Percentiles rank a stretch among this genome's conserved stretches.
Evolutionary conservation across 1,284 basidiomycete genomes (phyloP).

Genomic region (Irpex sp.): DNA sequence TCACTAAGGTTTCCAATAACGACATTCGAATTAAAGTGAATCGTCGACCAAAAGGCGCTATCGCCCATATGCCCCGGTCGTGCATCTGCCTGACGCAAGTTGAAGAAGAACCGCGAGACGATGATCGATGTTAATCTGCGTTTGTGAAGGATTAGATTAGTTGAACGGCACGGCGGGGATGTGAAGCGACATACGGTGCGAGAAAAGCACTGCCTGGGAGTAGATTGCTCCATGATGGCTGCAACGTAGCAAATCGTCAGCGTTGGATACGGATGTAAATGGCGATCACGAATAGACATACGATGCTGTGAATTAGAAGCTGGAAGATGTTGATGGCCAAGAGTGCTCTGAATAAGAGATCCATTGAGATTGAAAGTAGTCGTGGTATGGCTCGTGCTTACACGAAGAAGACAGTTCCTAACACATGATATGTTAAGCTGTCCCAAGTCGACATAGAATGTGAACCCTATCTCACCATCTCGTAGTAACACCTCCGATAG

Average conservation of each 20-base stretch:
- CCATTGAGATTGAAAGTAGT: too few species aligned
- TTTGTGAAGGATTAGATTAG: not conserved
- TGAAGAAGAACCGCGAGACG: not conserved
- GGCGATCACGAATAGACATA: not conserved
- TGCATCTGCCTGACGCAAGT: not conserved
- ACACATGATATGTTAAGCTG: too few species aligned
- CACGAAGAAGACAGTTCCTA: not conserved
- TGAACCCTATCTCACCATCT: not conserved
- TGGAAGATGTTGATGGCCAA: not conserved
- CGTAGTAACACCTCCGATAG: not conserved
- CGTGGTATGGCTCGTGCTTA: not conserved
- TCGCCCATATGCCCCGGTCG: not conserved
- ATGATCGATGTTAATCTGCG: not conserved
- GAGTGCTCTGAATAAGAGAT: not conserved
- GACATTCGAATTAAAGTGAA: not conserved
- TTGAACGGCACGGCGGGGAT: not conserved
- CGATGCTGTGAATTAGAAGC: not conserved
- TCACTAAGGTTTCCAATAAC: not conserved
- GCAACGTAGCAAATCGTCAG: not conserved
- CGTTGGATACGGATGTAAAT: not conserved
- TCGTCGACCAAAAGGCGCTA: not conserved
- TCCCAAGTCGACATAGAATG: not conserved
- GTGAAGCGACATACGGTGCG: not conserved
- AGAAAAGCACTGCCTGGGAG: not conserved
- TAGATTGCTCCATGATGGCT: not conserved